phyloP scores from a whole-genome alignment of 805 yeast genomes.

The Schizosaccharomyces osmophilus region DNA sequence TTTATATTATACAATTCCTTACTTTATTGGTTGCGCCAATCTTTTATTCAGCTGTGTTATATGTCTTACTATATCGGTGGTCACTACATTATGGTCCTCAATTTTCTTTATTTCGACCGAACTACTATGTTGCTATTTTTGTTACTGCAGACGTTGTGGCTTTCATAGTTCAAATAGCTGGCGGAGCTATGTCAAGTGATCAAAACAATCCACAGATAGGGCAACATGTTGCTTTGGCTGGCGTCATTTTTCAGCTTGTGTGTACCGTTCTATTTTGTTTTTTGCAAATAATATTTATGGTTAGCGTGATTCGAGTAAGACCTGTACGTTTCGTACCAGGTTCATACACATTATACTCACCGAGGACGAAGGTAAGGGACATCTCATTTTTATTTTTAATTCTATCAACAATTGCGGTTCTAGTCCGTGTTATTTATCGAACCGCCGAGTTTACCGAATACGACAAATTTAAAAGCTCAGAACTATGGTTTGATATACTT shows the following conservation, averaged over 20 bases:
- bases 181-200: not conserved
- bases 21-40: not conserved
- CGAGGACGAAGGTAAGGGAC: too few species aligned
- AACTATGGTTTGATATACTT: not conserved
- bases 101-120: not conserved
- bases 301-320: too few species aligned
- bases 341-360: too few species aligned
- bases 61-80: not conserved
- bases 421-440: not conserved
- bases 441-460: not conserved
- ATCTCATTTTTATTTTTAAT: not conserved
- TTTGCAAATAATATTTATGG: not conserved
- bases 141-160: not conserved
- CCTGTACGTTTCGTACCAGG: too few species aligned
- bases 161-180: not conserved
- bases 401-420: not conserved
- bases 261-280: not conserved
- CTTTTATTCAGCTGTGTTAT: not conserved
- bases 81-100: not conserved
- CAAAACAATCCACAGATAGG: not conserved
- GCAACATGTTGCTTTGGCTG: not conserved
- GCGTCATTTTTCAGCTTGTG: not conserved
- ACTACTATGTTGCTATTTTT: not conserved
- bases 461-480: not conserved
- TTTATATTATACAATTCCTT: not conserved